Evolutionary conservation across 1,284 basidiomycete species (phyloP).

Genomic region (Caloboletus firmus): DNA sequence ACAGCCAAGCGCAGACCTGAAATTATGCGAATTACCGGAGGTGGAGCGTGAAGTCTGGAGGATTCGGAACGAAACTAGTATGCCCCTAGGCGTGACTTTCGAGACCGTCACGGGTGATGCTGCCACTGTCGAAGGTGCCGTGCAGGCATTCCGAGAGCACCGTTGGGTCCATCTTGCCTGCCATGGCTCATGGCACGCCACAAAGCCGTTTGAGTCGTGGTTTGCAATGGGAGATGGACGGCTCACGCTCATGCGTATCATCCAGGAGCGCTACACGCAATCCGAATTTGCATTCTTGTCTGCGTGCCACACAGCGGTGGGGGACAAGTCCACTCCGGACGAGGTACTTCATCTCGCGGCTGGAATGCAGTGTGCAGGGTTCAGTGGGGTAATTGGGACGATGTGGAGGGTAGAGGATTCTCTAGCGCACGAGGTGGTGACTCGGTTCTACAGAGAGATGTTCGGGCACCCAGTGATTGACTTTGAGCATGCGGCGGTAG

Average conservation of each 20-base stretch:
- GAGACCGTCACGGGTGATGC: not conserved
- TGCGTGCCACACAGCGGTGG: not conserved
- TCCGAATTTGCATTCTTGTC: constrained; percentile 2
- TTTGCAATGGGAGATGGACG: not conserved
- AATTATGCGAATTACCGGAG: not conserved
- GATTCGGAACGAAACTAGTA: constrained; percentile 1
- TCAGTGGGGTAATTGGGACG: not conserved
- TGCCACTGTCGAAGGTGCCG: not conserved
- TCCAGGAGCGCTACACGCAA: not conserved
- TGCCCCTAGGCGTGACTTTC: not conserved
- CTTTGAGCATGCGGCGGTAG: too few relatives aligned
- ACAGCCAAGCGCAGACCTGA: not conserved
- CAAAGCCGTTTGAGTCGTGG: not conserved
- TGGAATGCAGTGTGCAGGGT: not conserved
- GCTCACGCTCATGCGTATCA: constrained; percentile 1
- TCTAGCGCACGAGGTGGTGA: constrained; percentile 1
- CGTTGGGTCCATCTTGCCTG: not conserved
- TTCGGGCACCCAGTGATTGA: not conserved
- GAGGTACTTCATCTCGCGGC: not conserved
- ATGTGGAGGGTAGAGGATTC: not conserved
- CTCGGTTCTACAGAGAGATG: constrained; percentile 5
- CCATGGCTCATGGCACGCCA: not conserved
- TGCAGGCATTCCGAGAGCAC: not conserved
- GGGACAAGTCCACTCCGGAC: not conserved
- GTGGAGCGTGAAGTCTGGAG: not conserved